Base-by-base conservation (phyloP, 1,139 yeast genomes). In the Yamadazyma membranifaciens region DNA sequence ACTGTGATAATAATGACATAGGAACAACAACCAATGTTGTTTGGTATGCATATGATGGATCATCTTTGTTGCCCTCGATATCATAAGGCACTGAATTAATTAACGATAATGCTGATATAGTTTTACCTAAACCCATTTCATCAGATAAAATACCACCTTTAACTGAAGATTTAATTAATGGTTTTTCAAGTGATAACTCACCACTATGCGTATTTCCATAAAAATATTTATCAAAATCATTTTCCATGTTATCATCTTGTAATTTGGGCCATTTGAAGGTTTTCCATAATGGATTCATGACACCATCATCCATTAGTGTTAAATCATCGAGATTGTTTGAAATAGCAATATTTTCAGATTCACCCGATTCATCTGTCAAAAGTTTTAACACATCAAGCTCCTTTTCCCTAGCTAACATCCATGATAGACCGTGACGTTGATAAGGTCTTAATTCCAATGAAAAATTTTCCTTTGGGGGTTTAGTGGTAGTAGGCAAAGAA, bases 41-140 rank as follows among this genome's bases (percentile, higher is more conserved):
- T 36, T 68, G 71, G 20, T 69, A 68, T 0, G 96, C 96, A 60
- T 83, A 87, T 17, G 33, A 12, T 6, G 40, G 30, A 24, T 39
- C 38, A 17, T 20, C 40, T 9, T 27, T 27, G 49, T 55, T 15
- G 22, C 40, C 40, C n/a, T 34, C 34, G 12, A 41, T 40, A 54
- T 82, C 88, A 37, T 55, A 61, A 0, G 88, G 87, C 7, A 74
- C 80, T 0, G 87, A 73, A 44, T 84, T 79, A 6, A 92, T 69
- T 39, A 92, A 63, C 0, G 97, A 78, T 45, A 88, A 62, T 0
- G 95, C 80, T 0, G 96, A 85, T 15, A 91, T 86, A 0, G 98
- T 91, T 56, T 91, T 91, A 34, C 98, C 98, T 6, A 91, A 69
- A 0, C 98, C 98, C 98, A 91, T 91, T 59, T 91, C 98, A 62